Evolutionary conservation across 495 filamentous ascomycete genomes (phyloP).

Genomic region (Talaromyces borbonicus): DNA sequence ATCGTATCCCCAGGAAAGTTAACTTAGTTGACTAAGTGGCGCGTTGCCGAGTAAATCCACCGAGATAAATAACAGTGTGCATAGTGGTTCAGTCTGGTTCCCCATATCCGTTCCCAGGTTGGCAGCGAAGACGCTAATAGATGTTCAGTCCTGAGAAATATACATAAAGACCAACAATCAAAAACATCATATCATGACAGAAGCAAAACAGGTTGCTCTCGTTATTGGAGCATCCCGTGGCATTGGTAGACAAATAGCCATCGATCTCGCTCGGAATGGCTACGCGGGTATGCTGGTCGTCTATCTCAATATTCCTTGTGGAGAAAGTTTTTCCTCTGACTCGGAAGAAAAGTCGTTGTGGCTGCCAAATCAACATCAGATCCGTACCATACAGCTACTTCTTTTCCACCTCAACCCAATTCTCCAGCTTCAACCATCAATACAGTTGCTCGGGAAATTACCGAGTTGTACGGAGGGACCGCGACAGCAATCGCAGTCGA

Average conservation of each 20-base stretch:
- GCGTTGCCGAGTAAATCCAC: too few species aligned
- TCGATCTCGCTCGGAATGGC: slow-evolving; percentile 60
- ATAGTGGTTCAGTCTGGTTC: too few species aligned
- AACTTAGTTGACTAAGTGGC: too few species aligned
- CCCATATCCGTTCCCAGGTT: too few species aligned
- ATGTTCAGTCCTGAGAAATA: too few species aligned
- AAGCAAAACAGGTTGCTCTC: slow-evolving; percentile 48
- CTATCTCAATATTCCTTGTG: neutral
- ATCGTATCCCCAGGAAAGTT: too few species aligned
- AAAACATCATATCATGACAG: slow-evolving; percentile 2
- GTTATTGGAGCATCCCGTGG: slow-evolving; percentile 67
- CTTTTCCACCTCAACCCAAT: slow-evolving; percentile 80
- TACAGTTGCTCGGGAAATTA: slow-evolving; percentile 75
- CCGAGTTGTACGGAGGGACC: slow-evolving; percentile 45
- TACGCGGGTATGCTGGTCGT: slow-evolving; percentile 49
- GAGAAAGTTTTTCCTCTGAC: neutral
- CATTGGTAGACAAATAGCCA: slow-evolving; percentile 70
- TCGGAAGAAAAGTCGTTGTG: slow-evolving; percentile 51
- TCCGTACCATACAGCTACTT: slow-evolving; percentile 33
- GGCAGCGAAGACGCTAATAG: too few species aligned
- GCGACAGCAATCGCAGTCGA: slow-evolving; percentile 64
- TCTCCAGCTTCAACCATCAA: slow-evolving; percentile 68
- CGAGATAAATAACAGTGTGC: too few species aligned
- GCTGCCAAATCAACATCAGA: slow-evolving; percentile 71
- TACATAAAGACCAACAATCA: neutral